phyloP scores from a whole-genome alignment of 805 yeast species.

The Lipomyces mesembrius region DNA sequence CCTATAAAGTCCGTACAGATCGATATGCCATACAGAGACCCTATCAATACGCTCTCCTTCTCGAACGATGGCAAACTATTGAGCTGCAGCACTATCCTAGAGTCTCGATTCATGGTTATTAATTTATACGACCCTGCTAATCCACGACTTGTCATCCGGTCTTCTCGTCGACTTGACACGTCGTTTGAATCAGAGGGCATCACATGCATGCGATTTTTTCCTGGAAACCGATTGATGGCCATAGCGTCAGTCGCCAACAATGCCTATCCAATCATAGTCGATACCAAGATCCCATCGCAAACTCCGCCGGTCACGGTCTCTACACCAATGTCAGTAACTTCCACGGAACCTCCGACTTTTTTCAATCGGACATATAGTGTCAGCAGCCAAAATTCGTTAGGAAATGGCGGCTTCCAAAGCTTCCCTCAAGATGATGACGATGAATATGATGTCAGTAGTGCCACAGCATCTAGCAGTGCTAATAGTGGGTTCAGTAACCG shows the following conservation, averaged over 20 bases:
- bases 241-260: constrained; percentile 62
- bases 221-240: constrained; percentile 61
- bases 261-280: constrained; percentile 69
- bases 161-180: constrained; percentile 64
- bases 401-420: constrained; percentile 10
- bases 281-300: constrained; percentile 55
- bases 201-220: constrained; percentile 76
- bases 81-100: constrained; percentile 76
- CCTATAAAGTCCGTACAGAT: constrained; percentile 67
- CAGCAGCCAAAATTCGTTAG: constrained; percentile 14
- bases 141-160: constrained; percentile 71
- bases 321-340: background rate
- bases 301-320: constrained; percentile 6
- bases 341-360: constrained; percentile 6
- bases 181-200: constrained; percentile 86
- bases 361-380: constrained; percentile 23
- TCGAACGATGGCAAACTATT: constrained; percentile 72
- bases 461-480: background rate
- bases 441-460: constrained; percentile 2
- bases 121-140: constrained; percentile 65
- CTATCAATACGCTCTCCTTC: constrained; percentile 73
- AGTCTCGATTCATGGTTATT: constrained; percentile 77
- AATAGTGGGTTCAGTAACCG: constrained; percentile 2
- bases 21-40: constrained; percentile 85
- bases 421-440: constrained; percentile 23